phyloP scores from a whole-genome alignment of 495 filamentous ascomycete genomes.

The Cryomyces antarcticus region DNA sequence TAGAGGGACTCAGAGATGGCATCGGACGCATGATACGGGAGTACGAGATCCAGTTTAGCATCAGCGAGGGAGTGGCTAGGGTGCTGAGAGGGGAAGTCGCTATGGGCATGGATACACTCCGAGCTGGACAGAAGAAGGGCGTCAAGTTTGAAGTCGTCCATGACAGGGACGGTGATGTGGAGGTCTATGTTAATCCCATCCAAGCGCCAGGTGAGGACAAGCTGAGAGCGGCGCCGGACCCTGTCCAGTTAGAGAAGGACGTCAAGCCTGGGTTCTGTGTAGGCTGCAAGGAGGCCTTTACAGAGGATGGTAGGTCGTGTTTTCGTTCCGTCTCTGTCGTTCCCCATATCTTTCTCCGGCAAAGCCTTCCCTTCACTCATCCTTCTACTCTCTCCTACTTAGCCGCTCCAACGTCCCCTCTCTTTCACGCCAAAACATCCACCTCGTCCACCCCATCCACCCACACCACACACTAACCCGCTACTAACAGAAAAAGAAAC shows the following conservation, averaged over 20 bases:
- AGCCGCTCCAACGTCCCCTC: background rate
- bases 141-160: conserved; percentile 67
- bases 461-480: too few relatives aligned
- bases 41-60: conserved; percentile 79
- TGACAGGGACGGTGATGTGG: conserved; percentile 10
- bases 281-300: conserved; percentile 11
- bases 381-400: background rate
- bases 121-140: conserved; percentile 56
- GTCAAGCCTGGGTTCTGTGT: conserved; percentile 11
- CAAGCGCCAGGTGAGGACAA: conserved; percentile 1
- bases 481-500: conserved; percentile 30
- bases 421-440: background rate
- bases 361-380: too few relatives aligned
- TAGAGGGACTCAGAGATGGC: conserved; percentile 71
- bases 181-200: background rate
- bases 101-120: conserved; percentile 53
- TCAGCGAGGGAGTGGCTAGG: conserved; percentile 71
- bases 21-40: conserved; percentile 73
- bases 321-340: too few relatives aligned
- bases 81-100: conserved; percentile 78
- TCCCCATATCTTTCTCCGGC: too few relatives aligned
- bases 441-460: too few relatives aligned
- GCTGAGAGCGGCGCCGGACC: background rate
- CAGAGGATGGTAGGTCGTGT: conserved; percentile 24
- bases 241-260: conserved; percentile 5